Percentiles rank a stretch among this genome's conserved stretches.
These are phyloP conservation scores for Malus sieversii DNA, from an alignment of 306 rosid species.

Conservation along the genomic window DNA sequence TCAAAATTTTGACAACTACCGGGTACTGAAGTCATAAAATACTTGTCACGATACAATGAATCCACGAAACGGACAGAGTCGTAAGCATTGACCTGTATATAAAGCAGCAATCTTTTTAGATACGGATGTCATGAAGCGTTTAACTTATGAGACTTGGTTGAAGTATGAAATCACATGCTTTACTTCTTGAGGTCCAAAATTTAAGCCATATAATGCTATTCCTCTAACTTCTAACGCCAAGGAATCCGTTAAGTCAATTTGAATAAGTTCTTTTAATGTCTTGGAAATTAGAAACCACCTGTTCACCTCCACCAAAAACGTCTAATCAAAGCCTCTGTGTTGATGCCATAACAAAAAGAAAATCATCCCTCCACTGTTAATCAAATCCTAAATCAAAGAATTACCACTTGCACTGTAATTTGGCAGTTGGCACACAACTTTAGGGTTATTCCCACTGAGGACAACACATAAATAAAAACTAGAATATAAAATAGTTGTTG, in stretches of 20 bases:
- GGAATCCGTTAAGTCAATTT: not conserved
- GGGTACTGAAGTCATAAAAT: constrained; percentile 52
- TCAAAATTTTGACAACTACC: constrained; percentile 28
- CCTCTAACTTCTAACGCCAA: not conserved
- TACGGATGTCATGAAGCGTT: not conserved
- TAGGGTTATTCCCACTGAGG: not conserved
- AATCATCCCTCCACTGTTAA: not conserved
- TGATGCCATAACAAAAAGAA: constrained; percentile 7
- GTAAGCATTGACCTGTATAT: constrained; percentile 77
- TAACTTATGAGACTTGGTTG: not conserved
- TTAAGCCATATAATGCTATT: not conserved
- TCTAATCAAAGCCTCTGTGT: not conserved
- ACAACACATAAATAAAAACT: not conserved
- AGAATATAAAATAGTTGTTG: not conserved
- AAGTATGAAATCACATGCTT: not conserved
- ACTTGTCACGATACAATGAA: constrained; percentile 62
- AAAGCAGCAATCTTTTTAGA: not conserved
- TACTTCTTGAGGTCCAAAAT: not conserved
- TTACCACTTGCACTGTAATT: not conserved
- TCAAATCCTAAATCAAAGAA: not conserved
- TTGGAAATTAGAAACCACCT: not conserved
- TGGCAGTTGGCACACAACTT: not conserved
- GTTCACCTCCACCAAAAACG: not conserved
- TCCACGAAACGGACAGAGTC: constrained; percentile 63
- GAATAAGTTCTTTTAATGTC: not conserved